Evolutionary conservation across 257 asterid species (phyloP).

Genomic region (Petrea volubilis): DNA sequence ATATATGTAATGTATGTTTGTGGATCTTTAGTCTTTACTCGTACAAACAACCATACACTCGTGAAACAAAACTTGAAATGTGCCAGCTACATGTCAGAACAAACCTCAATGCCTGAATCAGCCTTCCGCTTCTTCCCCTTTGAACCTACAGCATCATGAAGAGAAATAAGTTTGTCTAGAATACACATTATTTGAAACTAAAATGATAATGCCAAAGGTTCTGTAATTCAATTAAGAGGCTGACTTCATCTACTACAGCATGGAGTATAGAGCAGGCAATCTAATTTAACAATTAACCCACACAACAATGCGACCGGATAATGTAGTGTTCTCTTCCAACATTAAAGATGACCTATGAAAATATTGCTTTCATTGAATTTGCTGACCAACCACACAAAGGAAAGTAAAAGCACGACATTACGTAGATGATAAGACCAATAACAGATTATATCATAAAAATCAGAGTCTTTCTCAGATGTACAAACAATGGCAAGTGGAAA

Average conservation of each 20-base stretch:
- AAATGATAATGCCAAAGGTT: background rate
- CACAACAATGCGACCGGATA: constrained; percentile 1
- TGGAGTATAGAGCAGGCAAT: background rate
- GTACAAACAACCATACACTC: background rate
- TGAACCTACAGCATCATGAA: constrained; percentile 49
- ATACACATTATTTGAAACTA: constrained; percentile 15
- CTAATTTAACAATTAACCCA: background rate
- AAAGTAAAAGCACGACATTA: background rate
- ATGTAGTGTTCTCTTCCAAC: constrained; percentile 1
- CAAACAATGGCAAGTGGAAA: constrained; percentile 20
- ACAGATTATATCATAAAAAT: background rate
- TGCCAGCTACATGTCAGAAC: constrained; percentile 22
- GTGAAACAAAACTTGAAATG: constrained; percentile 6
- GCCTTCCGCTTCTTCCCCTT: constrained; percentile 84
- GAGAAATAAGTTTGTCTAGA: constrained; percentile 18
- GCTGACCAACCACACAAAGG: background rate
- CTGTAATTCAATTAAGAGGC: constrained; percentile 12
- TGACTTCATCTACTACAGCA: background rate
- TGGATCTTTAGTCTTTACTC: background rate
- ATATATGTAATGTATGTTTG: background rate
- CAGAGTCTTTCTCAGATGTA: background rate
- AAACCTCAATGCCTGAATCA: constrained; percentile 73
- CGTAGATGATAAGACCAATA: background rate
- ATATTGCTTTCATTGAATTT: background rate
- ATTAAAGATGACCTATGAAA: constrained; percentile 14